Evolutionary conservation across 148 eudicot genomes (phyloP).

Genomic region (Euryodendron excelsum): DNA sequence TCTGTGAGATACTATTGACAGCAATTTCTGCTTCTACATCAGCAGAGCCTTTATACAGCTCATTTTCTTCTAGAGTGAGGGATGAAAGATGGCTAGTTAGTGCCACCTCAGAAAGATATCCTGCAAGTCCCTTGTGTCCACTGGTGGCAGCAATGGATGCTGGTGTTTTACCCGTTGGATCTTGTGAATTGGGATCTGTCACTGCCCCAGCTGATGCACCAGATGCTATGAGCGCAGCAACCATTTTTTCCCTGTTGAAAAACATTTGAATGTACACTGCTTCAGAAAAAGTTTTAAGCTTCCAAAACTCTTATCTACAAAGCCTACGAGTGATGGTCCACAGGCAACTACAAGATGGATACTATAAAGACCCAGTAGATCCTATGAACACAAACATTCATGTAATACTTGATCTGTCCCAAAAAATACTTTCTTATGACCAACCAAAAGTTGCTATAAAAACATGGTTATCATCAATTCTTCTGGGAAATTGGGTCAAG

Average conservation of each 20-base stretch:
- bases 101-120: slow-evolving; percentile 83
- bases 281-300: not conserved
- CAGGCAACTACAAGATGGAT: not conserved
- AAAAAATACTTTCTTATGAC: not conserved
- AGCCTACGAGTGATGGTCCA: not conserved
- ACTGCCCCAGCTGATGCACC: slow-evolving; percentile 90
- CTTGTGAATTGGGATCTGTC: slow-evolving; percentile 76
- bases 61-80: slow-evolving; percentile 68
- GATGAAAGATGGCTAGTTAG: slow-evolving; percentile 83
- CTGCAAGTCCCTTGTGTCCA: slow-evolving; percentile 90
- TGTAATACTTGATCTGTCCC: not conserved
- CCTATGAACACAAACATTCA: not conserved
- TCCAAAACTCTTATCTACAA: not conserved
- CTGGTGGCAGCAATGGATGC: slow-evolving; percentile 71
- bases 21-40: slow-evolving; percentile 70
- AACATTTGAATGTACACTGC: not conserved
- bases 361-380: not conserved
- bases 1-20: slow-evolving; percentile 43
- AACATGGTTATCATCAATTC: not conserved
- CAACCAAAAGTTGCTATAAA: not conserved
- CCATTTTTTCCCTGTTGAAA: slow-evolving; percentile 78
- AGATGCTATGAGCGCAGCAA: slow-evolving; percentile 80
- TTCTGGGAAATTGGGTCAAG: not conserved
- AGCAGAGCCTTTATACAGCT: slow-evolving; percentile 68
- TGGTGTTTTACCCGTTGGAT: slow-evolving; percentile 76